phyloP scores from a whole-genome alignment of 495 filamentous ascomycete species.

The Penicillium waksmanii region DNA sequence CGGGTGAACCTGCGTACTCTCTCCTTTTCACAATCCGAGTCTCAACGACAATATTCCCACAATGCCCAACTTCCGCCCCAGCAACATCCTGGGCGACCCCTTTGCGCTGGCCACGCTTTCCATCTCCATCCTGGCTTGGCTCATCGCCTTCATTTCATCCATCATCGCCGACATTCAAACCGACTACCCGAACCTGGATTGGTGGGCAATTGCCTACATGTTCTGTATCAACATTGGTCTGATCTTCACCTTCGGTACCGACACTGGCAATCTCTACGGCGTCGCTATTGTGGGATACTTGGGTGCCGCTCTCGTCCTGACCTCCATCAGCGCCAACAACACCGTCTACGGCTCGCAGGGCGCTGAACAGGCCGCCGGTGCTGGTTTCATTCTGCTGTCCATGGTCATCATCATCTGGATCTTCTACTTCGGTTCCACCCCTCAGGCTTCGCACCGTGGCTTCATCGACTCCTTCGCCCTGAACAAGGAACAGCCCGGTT shows the following conservation, averaged over 20 bases:
- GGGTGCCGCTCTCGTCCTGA: constrained; percentile 77
- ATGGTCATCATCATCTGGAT: constrained; percentile 98
- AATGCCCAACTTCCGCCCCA: constrained; percentile 70
- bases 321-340: constrained; percentile 79
- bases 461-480: constrained; percentile 96
- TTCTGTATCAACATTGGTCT: constrained; percentile 80
- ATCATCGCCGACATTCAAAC: constrained; percentile 68
- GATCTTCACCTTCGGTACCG: constrained; percentile 76
- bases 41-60: constrained; percentile 11
- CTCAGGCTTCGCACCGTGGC: constrained; percentile 82
- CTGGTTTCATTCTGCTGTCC: constrained; percentile 92
- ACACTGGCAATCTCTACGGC: constrained; percentile 82
- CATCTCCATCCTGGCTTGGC: constrained; percentile 88
- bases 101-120: constrained; percentile 94
- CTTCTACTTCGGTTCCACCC: constrained; percentile 95
- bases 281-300: constrained; percentile 92
- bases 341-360: constrained; percentile 71
- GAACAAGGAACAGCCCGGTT: constrained; percentile 73
- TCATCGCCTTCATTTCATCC: constrained; percentile 86
- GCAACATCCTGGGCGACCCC: constrained; percentile 92
- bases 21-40: constrained; percentile 36
- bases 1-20: constrained; percentile 45
- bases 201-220: constrained; percentile 88
- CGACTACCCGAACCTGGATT: constrained; percentile 79
- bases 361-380: constrained; percentile 82